Base-by-base conservation (phyloP, 192 early-diverging fungal genomes). In the Podila verticillata region DNA sequence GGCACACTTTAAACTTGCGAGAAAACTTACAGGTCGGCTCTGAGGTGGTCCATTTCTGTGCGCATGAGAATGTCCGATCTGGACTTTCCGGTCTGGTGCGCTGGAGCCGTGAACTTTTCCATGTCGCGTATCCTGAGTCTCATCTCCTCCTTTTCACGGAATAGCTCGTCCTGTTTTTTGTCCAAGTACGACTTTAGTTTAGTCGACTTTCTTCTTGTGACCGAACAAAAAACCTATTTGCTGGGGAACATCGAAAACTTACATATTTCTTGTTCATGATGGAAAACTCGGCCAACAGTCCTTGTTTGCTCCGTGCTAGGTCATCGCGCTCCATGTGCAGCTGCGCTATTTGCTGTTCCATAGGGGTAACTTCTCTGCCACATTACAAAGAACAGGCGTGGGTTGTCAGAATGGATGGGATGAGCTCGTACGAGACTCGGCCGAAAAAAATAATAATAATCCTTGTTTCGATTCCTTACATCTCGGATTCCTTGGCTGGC, bases 31-130 rank as follows among this genome's bases (percentile, higher is more conserved):
- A 98, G 77, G 30, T 97, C 94, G 49, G 89, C 87, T 57, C 93
- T 93, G 68, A 98, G 81, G 47, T 91, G 91, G 35, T 95, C 94
- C 64, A 96, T 95, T 81, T 98, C 96, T 26, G 92, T 88, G 39
- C 89, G 84, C 85, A 96, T 86, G 48, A 97, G 68, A 70, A 95
- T 95, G 61, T 98, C 96, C n/a, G 24, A n/a, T 26, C 51, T 54
- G 22, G 90, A 85, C 79, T 91, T 91, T 20, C 94, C 96, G 24
- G 88, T 90, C 73, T 94, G 89, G 58, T 89, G 83, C 22, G 91
- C 88, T 19, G 88, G 88, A n/a, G 90, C 86, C 58, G 95, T 83
- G 0, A 91, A 84, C 29, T 82, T 82, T 77, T 97, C 95, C 82
- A 96, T 84, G 48, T 98, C 96, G 34, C 86, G 84, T 79, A 98